Evolutionary conservation across 1,284 basidiomycete genomes (phyloP).

Genomic region (Puccinia novopanici): DNA sequence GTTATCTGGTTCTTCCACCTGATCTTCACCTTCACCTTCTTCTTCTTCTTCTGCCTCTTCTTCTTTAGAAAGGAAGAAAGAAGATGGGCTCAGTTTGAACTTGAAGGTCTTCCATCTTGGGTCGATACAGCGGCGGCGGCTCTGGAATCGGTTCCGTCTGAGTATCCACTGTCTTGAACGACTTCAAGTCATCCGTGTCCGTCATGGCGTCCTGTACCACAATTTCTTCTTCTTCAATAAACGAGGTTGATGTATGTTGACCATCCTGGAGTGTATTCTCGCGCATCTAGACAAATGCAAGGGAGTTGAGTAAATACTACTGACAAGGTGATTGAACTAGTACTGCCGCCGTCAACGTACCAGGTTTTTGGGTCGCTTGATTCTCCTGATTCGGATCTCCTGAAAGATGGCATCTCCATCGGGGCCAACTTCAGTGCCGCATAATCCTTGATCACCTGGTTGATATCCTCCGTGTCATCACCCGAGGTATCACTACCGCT

Average conservation of each 20-base stretch:
- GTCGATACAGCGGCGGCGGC: constrained; percentile 47
- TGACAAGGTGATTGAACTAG: not conserved
- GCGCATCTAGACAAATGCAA: not conserved
- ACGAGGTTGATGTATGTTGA: not conserved
- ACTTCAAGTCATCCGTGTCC: constrained; percentile 11
- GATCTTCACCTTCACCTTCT: not conserved
- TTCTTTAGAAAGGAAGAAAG: not conserved
- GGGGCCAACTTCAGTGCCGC: not conserved
- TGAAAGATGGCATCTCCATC: constrained; percentile 25
- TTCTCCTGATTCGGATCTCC: constrained; percentile 31
- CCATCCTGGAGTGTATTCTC: not conserved
- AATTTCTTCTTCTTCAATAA: constrained; percentile 14
- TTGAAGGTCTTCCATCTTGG: constrained; percentile 40
- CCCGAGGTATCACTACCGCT: constrained; percentile 3
- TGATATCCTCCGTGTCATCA: constrained; percentile 1
- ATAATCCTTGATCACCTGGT: not conserved
- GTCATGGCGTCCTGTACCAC: constrained; percentile 5
- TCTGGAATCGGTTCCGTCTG: constrained; percentile 44
- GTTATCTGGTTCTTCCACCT: not conserved
- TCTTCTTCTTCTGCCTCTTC: too few relatives aligned
- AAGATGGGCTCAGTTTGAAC: constrained; percentile 26
- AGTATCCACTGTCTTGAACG: constrained; percentile 1
- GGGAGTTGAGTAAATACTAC: too few relatives aligned
- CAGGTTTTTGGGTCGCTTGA: not conserved
- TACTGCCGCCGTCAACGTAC: constrained; percentile 1